Evolutionary conservation across 1,284 basidiomycete genomes (phyloP), one percentile per base, ranked within the genome.

Genomic region (Ceratobasidium sp.): DNA sequence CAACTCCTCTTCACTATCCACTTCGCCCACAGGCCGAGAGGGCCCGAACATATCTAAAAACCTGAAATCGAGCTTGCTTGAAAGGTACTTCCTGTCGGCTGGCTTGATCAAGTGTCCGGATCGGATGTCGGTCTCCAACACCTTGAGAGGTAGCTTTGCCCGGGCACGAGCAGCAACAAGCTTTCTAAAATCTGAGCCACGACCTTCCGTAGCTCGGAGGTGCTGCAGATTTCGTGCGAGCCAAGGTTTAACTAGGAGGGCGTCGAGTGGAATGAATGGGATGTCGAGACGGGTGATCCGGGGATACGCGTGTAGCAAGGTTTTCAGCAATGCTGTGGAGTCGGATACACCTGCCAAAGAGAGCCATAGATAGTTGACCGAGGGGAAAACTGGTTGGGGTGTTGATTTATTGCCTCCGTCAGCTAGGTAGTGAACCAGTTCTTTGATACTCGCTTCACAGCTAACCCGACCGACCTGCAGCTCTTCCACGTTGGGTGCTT

Each of bases 401-500:
- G 3, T 46, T 13, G 56, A 11, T 32, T 44, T 43, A 29, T 57
- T 19, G 22, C 44, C 37, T 32, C 65, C 65, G 7, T 67, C 11
- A n/a, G 49, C 49, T 2, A 67, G 9, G 49, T 52, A 52, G 2
- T 52, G 25, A 43, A 67, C 43, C 2, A 67, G 44, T 19, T 51
- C 8, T 4, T 32, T 54, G 13, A 7, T 29, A 2, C 40, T 40
- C 57, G 29, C 8, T 29, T 17, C 25, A 25, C 22, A 46, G 2
- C 34, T 17, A 17, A 43, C 25, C n/a, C 61, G 11, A 19, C 40
- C 17, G 5, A 71, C 4, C 8, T 71, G 34, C n/a, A 71, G 25
- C 11, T 25, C 46, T 4, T 71, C 43, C 0, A 71, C n/a, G 40
- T 61, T 57, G 1, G 69, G 69, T 8, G 69, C 69, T 7, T 71